These are phyloP conservation scores for Laetiporus sulphureus DNA, from an alignment of 1,284 basidiomycete species.

Conservation along the genomic window DNA sequence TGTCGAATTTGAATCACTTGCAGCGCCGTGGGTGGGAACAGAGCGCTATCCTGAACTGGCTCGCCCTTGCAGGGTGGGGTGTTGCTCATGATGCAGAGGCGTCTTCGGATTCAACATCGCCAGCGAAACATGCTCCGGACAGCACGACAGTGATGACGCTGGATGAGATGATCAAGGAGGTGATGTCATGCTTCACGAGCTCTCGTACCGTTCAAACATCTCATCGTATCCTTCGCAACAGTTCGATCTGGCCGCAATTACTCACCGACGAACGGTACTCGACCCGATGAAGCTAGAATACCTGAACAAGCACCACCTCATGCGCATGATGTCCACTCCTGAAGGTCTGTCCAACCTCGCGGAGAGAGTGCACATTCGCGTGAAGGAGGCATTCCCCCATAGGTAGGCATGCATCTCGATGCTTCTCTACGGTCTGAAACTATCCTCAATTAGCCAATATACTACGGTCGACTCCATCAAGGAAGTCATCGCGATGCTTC, in stretches of 20 bases:
- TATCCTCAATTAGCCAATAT: too few relatives aligned
- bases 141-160: conserved; percentile 63
- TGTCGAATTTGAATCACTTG: background rate
- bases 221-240: conserved; percentile 17
- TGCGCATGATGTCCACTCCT: conserved; percentile 36
- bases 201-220: background rate
- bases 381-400: conserved; percentile 42
- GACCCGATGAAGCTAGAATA: conserved; percentile 68
- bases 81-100: conserved; percentile 35
- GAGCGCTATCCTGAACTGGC: conserved; percentile 86
- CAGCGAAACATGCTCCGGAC: conserved; percentile 41
- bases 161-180: conserved; percentile 56
- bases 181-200: conserved; percentile 20
- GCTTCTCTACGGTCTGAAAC: too few relatives aligned
- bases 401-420: too few relatives aligned
- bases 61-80: conserved; percentile 92
- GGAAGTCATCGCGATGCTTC: conserved; percentile 47
- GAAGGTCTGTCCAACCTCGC: conserved; percentile 43
- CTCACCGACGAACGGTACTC: conserved; percentile 69
- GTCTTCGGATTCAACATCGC: conserved; percentile 13
- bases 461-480: conserved; percentile 49
- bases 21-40: conserved; percentile 85
- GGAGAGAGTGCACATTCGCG: conserved; percentile 35
- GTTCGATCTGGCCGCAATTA: conserved; percentile 69
- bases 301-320: conserved; percentile 74